Conservation (phyloP, 176 grass and related monocot genomes). For the Oropetium thomaeum region DNA sequence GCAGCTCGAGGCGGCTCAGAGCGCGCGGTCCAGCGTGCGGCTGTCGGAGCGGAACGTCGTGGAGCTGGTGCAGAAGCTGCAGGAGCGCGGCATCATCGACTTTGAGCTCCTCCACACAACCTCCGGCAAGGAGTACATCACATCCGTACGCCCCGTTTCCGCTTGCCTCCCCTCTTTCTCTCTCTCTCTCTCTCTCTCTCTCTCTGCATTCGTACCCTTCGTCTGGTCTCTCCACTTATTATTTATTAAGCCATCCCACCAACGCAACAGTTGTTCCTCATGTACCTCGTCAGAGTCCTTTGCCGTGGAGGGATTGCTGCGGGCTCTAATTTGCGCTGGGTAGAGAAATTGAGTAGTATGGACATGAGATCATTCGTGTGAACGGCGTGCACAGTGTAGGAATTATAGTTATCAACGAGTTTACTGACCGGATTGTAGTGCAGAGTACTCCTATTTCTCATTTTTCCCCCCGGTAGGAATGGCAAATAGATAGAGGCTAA, state of each 20-base stretch:
- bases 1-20: constrained; percentile 95
- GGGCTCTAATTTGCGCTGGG: background rate
- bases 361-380: background rate
- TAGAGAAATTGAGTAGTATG: background rate
- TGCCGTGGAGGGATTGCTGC: background rate
- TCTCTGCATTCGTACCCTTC: background rate
- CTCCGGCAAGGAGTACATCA: constrained; percentile 97
- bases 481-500: background rate
- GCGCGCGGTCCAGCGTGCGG: constrained; percentile 79
- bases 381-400: background rate
- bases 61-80: constrained; percentile 83
- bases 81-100: constrained; percentile 74
- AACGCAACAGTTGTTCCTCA: background rate
- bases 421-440: background rate
- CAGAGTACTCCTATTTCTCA: background rate
- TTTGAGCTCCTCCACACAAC: constrained; percentile 87
- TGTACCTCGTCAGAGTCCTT: background rate
- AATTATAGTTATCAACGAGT: background rate
- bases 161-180: too few species aligned
- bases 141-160: constrained; percentile 47
- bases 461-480: background rate
- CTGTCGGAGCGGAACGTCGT: constrained; percentile 95
- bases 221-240: background rate
- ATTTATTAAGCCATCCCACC: background rate
- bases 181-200: background rate